Evolutionary conservation across 495 filamentous ascomycete species (phyloP).

Genomic region (Penicillium psychrofluorescens): DNA sequence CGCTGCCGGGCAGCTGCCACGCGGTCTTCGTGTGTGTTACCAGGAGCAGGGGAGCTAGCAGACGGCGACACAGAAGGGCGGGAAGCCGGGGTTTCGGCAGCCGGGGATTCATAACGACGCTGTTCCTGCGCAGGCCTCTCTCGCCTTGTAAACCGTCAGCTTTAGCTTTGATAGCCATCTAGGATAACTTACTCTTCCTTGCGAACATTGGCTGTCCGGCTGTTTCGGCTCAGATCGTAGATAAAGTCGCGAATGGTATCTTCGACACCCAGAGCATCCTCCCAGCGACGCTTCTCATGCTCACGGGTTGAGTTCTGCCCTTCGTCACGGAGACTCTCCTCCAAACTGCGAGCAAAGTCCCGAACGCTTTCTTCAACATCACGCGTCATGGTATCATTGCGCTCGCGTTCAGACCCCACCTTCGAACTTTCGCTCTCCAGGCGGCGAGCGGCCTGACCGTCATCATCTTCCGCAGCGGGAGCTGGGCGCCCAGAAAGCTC

Average conservation of each 20-base stretch:
- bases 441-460: conserved; percentile 68
- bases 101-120: conserved; percentile 16
- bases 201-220: conserved; percentile 65
- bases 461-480: conserved; percentile 53
- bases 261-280: conserved; percentile 93
- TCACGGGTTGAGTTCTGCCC: conserved; percentile 62
- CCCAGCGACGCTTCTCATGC: conserved; percentile 91
- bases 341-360: conserved; percentile 78
- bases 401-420: conserved; percentile 77
- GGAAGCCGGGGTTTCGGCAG: conserved; percentile 20
- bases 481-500: conserved; percentile 80
- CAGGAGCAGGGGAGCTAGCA: conserved; percentile 43
- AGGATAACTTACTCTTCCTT: conserved; percentile 56
- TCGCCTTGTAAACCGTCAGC: conserved; percentile 13
- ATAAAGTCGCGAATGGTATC: conserved; percentile 97
- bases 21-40: conserved; percentile 83
- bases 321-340: conserved; percentile 79
- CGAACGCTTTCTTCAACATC: conserved; percentile 96
- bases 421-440: conserved; percentile 81
- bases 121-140: conserved; percentile 17
- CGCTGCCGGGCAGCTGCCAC: conserved; percentile 96
- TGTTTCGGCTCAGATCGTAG: conserved; percentile 83
- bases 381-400: conserved; percentile 89
- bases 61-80: conserved; percentile 36
- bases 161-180: conserved; percentile 1